Evolutionary conservation across 768 basidiomycete species (phyloP), one percentile per base, ranked within the genome.

Genomic region (Termitomyces sp.): DNA sequence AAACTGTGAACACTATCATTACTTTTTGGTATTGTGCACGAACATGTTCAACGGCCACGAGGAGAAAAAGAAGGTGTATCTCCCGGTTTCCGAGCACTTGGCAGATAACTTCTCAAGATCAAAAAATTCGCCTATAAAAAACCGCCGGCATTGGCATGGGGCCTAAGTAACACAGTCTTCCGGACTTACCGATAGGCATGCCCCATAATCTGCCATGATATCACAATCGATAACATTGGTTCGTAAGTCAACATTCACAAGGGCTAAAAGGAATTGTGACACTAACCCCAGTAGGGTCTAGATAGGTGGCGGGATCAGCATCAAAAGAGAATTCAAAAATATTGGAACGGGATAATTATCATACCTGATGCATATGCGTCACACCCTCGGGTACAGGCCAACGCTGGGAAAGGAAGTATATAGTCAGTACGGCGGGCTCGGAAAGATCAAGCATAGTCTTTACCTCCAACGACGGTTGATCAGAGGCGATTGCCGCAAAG

Each of bases 11-110:
- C 7, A 5, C 43, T 32, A 22, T 16, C 39, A 33, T 22, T n/a
- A 41, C 32, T 20, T 50, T 18, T 55, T 32, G 39, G 47, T 20
- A 43, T 31, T n/a, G 2, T 13, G 50, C 31, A 68, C 83, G 61
- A 60, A 86, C 85, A 89, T 81, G 65, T 86, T 80, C 57, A 90
- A 71, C 0, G 87, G 86, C 85, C 84, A 88, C 2, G 85, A 88
- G 1, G 85, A 77, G 70, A 89, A 87, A 76, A 88, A 89, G 67
- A 90, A 88, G 10, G 83, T 84, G 64, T 86, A 88, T 60, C 85
- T 70, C 5, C 79, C 76, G 1, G 78, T 80, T 57, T 79, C 78
- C 5, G 76, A 77, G 62, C 84, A 88, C 7, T 72, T 69, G 55
- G 77, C 68, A 11, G 84, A 78, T 2, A 89, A 72, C 54, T 76